Evolutionary conservation across 371 early-diverging fungal species (phyloP).

Genomic region (Mortierella sp.): DNA sequence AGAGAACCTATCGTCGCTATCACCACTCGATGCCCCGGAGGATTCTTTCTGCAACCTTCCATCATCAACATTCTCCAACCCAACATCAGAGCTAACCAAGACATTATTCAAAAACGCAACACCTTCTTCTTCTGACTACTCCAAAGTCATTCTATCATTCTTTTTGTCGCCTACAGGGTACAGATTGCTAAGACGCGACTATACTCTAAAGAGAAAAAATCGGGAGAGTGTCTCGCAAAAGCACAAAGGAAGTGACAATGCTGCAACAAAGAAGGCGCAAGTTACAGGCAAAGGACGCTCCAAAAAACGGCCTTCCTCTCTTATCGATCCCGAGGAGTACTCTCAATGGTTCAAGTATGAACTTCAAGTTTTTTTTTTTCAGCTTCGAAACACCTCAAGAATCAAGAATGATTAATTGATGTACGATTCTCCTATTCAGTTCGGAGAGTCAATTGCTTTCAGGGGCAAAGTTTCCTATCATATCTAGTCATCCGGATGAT

Average conservation of each 20-base stretch:
- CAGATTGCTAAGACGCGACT: constrained; percentile 4
- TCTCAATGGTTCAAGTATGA: constrained; percentile 29
- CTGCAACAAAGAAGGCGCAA: background rate
- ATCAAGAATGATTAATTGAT: too few relatives aligned
- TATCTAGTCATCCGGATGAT: background rate
- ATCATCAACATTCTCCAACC: background rate
- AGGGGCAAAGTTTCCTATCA: background rate
- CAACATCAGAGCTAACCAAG: too few relatives aligned
- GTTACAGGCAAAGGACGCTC: background rate
- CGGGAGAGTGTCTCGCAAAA: background rate
- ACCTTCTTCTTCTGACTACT: background rate
- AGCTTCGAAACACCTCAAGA: too few relatives aligned
- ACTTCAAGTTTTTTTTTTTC: background rate
- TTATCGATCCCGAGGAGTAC: constrained; percentile 23
- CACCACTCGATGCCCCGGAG: too few relatives aligned
- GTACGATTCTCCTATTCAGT: background rate
- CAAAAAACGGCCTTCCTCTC: background rate
- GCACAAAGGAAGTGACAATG: background rate
- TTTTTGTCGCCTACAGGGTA: constrained; percentile 31
- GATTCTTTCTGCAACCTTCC: too few relatives aligned
- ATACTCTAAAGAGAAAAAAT: background rate
- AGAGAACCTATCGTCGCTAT: too few relatives aligned
- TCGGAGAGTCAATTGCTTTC: background rate
- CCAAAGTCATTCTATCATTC: constrained; percentile 21
- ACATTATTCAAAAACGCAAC: too few relatives aligned